Base-by-base conservation (phyloP, 352 stramenopile genomes). In the Pythium pyrilobum region DNA sequence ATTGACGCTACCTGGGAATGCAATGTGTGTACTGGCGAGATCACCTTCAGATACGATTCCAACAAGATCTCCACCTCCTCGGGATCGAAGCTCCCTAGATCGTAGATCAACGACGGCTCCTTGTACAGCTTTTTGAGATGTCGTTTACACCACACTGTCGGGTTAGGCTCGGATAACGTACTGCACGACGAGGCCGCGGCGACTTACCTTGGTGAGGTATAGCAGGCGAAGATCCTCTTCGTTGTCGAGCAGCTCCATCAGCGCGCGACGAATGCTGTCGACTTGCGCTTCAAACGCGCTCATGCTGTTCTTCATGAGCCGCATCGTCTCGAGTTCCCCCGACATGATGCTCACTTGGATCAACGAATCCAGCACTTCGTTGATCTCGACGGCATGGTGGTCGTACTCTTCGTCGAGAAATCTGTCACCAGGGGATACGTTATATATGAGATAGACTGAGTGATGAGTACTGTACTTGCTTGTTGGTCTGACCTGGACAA, bases 291-390 rank as follows among this genome's bases (percentile, higher is more conserved):
- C 62, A 28, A 75, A 64, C 15, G 40, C 52, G 43, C 59, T 64
- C 52, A 75, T 66, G n/a, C 52, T 65, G 34, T 69, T 72, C 48
- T 75, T 75, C 58, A 75, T 66, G 4, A 62, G 41, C 2, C 67
- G 62, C 36, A 75, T 59, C 9, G 61, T 69, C 51, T 75, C 67
- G 4, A 75, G 39, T 33, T 75, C 67, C 13, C 62, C 66, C 23
- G 64, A 56, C 42, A 70, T 57, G 44, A 66, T 62, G 29, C 54
- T 50, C 21, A 67, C 58, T 25, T 61, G 29, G 9, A 62, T 25
- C 18, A 75, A 33, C 18, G 59, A 60, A 39, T 75, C 59, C 21
- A 75, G 50, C 2, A 54, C 52, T 3, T 36, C 31, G 13, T 47
- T 53, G 9, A 67, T 63, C 36, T 69, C 50, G 2, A 42, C 37